phyloP scores from a whole-genome alignment of 2,329 filamentous ascomycete species.

The Neofusicoccum cordaticola region DNA sequence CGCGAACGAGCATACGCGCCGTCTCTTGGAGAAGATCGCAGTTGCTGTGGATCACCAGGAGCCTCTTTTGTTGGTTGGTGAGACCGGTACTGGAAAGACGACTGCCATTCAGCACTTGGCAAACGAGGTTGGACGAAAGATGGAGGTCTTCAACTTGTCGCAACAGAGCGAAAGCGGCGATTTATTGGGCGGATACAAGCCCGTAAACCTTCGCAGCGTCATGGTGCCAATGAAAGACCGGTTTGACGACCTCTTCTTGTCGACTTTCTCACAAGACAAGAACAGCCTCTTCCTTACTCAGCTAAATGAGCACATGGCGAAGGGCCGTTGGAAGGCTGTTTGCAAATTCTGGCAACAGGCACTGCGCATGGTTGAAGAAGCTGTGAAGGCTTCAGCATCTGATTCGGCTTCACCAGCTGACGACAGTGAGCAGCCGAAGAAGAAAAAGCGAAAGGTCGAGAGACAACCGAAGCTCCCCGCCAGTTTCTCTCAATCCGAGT shows the following conservation, averaged over 20 bases:
- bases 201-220: slow-evolving; percentile 83
- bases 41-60: slow-evolving; percentile 81
- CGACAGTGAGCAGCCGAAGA: slow-evolving; percentile 38
- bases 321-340: slow-evolving; percentile 82
- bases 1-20: slow-evolving; percentile 79
- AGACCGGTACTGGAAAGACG: slow-evolving; percentile 98
- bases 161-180: slow-evolving; percentile 98
- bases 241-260: slow-evolving; percentile 83
- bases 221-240: slow-evolving; percentile 89
- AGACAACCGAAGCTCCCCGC: slow-evolving; percentile 41
- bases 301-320: slow-evolving; percentile 74
- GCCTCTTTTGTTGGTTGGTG: slow-evolving; percentile 89
- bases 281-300: slow-evolving; percentile 79
- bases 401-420: neutral
- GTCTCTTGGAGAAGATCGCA: slow-evolving; percentile 83
- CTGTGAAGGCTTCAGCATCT: slow-evolving; percentile 26
- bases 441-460: slow-evolving; percentile 69
- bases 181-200: slow-evolving; percentile 92
- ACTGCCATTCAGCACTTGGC: slow-evolving; percentile 93
- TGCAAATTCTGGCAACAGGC: slow-evolving; percentile 87
- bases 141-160: slow-evolving; percentile 92
- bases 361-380: slow-evolving; percentile 74
- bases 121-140: slow-evolving; percentile 75
- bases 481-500: slow-evolving; percentile 62
- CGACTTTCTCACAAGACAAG: slow-evolving; percentile 82